Base-by-base conservation (phyloP, 805 yeast species). In the Ogataea nonfermentans region DNA sequence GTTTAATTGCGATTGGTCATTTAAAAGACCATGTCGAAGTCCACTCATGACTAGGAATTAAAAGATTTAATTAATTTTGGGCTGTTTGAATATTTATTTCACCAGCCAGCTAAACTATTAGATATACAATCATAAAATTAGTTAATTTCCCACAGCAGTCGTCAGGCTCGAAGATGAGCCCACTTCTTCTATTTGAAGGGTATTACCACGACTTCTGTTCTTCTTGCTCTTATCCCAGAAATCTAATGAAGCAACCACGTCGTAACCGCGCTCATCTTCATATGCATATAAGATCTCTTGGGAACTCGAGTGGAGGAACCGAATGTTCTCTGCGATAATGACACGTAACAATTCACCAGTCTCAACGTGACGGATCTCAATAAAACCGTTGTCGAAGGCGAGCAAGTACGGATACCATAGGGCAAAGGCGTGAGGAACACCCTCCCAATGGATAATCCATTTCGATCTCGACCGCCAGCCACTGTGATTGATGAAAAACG, bases 371-470 rank as follows among this genome's bases (percentile, higher is more conserved):
- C 99, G 74, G 32, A 93, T 84, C 66, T 93, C 99, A 59, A 93
- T 87, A 53, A 93, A 89, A 43, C 78, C 83, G 13, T 81, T 76
- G 58, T 91, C 98, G 65, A 93, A 93, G 4, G 96, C 93, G 35
- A 93, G 66, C 39, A 93, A 69, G 57, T 89, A 91, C 3, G 99
- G 99, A 65, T 90, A 91, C 76, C 95, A 88, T 32, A 93, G 71
- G 12, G 97, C 95, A 61, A 93, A 88, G 46, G 82, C 79, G 56
- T 84, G 93, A 5, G 99, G 98, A 36, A 81, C 76, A 25, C 98
- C 97, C 65, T 93, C 98, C 99, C 99, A 93, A 57, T 84, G 81
- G 37, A 93, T 83, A 49, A 90, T 84, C 90, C 96, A 90, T 36
- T 87, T 91, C 30, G 93, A 87, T 47, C 90, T 79, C 13, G 95